A percentile compares a stretch with the other conserved stretches of the same genome.
Evolutionary conservation across 257 asterid species (phyloP).

Genomic region (Cinchona pubescens): DNA sequence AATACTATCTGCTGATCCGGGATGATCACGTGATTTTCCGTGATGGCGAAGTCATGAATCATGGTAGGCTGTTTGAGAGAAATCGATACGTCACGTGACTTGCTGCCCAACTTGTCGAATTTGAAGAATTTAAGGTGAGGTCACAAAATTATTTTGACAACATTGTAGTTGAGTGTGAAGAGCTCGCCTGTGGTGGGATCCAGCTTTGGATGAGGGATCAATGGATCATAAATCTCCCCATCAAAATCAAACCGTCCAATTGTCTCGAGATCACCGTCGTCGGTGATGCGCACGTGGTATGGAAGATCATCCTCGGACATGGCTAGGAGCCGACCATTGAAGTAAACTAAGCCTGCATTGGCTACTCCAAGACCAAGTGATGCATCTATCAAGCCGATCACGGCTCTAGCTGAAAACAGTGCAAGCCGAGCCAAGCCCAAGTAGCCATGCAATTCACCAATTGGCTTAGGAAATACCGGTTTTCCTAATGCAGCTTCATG

Average conservation of each 20-base stretch:
- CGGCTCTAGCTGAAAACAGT: conserved; percentile 34
- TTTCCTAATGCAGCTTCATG: conserved; percentile 44
- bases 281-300: conserved; percentile 30
- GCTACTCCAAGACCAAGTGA: conserved; percentile 43
- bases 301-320: conserved; percentile 68
- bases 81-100: conserved; percentile 45
- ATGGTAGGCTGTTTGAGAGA: conserved; percentile 42
- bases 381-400: conserved; percentile 30
- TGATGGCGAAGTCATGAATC: conserved; percentile 61
- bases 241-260: conserved; percentile 43
- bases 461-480: conserved; percentile 52
- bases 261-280: conserved; percentile 46
- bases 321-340: conserved; percentile 49
- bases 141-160: conserved; percentile 21
- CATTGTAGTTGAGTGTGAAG: conserved; percentile 43
- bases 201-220: conserved; percentile 63
- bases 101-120: conserved; percentile 33
- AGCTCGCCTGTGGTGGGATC: conserved; percentile 58
- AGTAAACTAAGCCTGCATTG: conserved; percentile 47
- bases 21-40: conserved; percentile 51
- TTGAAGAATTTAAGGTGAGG: conserved; percentile 50
- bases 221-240: conserved; percentile 37
- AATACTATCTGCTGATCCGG: conserved; percentile 64
- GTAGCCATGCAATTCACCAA: conserved; percentile 62
- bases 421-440: conserved; percentile 57